Conservation (phyloP, 352 stramenopile genomes). For the Thalassiosira allenii region DNA sequence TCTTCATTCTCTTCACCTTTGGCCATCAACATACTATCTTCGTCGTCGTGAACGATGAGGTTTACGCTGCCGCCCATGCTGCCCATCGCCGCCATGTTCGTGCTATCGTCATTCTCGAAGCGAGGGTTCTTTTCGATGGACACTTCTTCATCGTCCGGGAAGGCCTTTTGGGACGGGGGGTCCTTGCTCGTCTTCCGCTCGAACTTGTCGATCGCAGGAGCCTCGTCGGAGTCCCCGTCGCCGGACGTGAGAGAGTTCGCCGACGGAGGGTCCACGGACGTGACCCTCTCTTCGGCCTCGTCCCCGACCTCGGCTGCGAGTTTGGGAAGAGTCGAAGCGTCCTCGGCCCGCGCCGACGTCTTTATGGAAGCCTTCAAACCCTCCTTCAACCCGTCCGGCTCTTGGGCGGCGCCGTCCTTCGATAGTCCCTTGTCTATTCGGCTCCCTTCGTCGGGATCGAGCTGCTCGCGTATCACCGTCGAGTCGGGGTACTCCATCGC, state of each 20-base stretch:
- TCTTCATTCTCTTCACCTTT: background rate
- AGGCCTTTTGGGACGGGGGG: conserved; percentile 20
- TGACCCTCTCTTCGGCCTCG: conserved; percentile 6
- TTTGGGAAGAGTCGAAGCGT: background rate
- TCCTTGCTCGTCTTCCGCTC: conserved; percentile 8
- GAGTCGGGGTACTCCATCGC: conserved; percentile 20
- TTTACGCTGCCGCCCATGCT: conserved; percentile 27
- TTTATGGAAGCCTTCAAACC: conserved; percentile 31
- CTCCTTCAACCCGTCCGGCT: conserved; percentile 48
- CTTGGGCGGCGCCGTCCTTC: background rate
- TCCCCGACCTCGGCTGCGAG: background rate
- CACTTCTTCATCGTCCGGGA: conserved; percentile 43
- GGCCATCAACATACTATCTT: conserved; percentile 39
- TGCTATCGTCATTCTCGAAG: conserved; percentile 6
- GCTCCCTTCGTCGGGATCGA: conserved; percentile 28
- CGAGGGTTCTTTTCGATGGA: conserved; percentile 19
- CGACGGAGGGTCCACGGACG: conserved; percentile 22
- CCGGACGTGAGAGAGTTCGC: conserved; percentile 11
- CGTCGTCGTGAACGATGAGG: conserved; percentile 45
- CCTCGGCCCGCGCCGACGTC: conserved; percentile 20
- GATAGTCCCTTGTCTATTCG: conserved; percentile 9
- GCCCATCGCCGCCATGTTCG: conserved; percentile 11
- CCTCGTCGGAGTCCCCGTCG: background rate
- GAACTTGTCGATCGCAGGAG: background rate
- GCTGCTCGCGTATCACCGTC: conserved; percentile 12